These are phyloP conservation scores for Boletellus sp. DNA, from an alignment of 768 basidiomycete species.

Conservation along the genomic window DNA sequence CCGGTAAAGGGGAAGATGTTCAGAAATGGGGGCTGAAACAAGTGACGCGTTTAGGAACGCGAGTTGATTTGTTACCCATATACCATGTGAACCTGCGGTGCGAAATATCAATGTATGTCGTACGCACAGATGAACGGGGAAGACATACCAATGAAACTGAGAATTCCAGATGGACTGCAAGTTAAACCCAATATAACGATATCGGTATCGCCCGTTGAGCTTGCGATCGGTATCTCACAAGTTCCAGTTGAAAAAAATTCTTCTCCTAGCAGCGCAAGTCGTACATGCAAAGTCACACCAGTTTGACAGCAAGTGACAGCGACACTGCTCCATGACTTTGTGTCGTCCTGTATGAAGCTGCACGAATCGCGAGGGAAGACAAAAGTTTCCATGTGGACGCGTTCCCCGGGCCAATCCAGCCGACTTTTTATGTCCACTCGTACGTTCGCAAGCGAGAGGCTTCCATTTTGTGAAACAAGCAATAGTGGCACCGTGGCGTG, in stretches of 20 bases:
- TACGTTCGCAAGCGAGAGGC: constrained; percentile 30
- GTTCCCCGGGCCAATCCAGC: constrained; percentile 26
- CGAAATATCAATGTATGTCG: background rate
- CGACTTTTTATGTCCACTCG: constrained; percentile 26
- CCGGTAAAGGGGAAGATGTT: constrained; percentile 22
- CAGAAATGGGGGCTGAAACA: constrained; percentile 16
- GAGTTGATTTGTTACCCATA: constrained; percentile 40
- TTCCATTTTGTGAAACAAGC: constrained; percentile 33
- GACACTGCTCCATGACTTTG: constrained; percentile 1
- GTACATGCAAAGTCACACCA: constrained; percentile 18
- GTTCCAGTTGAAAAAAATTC: constrained; percentile 13
- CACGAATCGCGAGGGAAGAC: constrained; percentile 29
- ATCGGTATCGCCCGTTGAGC: background rate
- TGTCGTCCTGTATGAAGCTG: constrained; percentile 24
- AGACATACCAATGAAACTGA: constrained; percentile 49
- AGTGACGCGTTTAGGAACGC: constrained; percentile 24
- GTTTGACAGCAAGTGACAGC: constrained; percentile 24
- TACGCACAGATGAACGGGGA: background rate
- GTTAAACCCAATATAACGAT: constrained; percentile 13
- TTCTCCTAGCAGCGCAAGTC: constrained; percentile 19
- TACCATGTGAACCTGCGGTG: constrained; percentile 40
- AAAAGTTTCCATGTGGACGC: constrained; percentile 27
- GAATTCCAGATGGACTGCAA: constrained; percentile 43
- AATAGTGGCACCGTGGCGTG: constrained; percentile 27
- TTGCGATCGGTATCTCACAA: constrained; percentile 22